Evolutionary conservation across 208 protist species (phyloP).

Genomic region (Blechomonas ayalai): DNA sequence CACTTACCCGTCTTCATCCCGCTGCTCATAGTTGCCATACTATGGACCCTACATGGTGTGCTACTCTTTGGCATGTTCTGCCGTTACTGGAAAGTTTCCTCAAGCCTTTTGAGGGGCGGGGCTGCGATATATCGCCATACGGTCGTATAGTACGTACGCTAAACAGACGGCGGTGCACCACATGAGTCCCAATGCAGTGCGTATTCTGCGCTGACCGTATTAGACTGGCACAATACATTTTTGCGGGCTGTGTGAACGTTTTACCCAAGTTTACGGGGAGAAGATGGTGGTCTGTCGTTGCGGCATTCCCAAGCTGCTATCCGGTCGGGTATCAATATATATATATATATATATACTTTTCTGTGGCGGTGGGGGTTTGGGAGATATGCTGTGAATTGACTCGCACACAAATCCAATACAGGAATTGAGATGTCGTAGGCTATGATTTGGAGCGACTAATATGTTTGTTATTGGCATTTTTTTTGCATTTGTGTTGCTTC

Average conservation of each 20-base stretch:
- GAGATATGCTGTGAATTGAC: too few species aligned
- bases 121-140: slow-evolving; percentile 23
- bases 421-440: too few species aligned
- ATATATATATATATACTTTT: neutral
- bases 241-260: too few species aligned
- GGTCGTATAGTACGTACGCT: slow-evolving; percentile 22
- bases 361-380: too few species aligned
- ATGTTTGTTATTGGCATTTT: too few species aligned
- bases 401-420: too few species aligned
- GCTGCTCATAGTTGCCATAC: slow-evolving; percentile 42
- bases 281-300: neutral
- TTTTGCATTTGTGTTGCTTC: slow-evolving; percentile 12
- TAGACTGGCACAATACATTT: too few species aligned
- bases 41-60: slow-evolving; percentile 63
- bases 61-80: slow-evolving; percentile 42
- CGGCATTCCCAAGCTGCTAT: neutral
- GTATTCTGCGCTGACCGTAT: too few species aligned
- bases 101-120: slow-evolving; percentile 12
- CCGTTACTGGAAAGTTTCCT: slow-evolving; percentile 35
- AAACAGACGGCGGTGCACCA: too few species aligned
- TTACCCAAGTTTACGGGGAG: too few species aligned
- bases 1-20: slow-evolving; percentile 21
- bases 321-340: neutral
- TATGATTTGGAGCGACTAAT: too few species aligned
- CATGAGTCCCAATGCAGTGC: too few species aligned